Evolutionary conservation across 805 yeast species (phyloP), one percentile per base, ranked within the genome.

Genomic region (Candida fluviatilis): DNA sequence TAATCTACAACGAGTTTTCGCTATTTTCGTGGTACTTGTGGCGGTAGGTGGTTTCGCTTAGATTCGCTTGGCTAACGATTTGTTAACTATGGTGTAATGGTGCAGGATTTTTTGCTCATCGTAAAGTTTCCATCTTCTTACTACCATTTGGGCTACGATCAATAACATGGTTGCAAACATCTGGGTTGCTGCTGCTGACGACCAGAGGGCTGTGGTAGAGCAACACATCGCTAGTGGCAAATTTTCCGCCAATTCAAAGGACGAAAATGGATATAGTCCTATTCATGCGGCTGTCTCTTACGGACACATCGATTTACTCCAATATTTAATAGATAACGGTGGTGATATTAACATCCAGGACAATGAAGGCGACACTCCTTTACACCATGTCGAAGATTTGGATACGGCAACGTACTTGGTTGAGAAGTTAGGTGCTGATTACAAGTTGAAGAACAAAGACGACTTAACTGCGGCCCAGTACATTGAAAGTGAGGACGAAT

Each of bases 231-330:
- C 60, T 8, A 50, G 73, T 0, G 83, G 82, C 0, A 52, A 64
- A 4, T 69, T 66, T 46, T 71, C 80, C 2, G 76, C 96, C 3
- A 83, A 87, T 52, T 74, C 83, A 5, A 78, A 82, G 45, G 99
- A 93, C 58, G 84, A 86, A 1, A 87, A 90, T 52, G 99, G 99
- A 1, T 93, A 95, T 61, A 91, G 98, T 0, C 95, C 99, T 5
- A 73, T 93, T 10, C 99, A 93, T 58, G 99, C 99, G 0, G 98
- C 99, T 1, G 95, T 95, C 2, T 84, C 97, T 1, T 93, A 93
- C 59, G 91, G 91, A 6, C 90, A 91, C 55, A 50, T 63, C 2
- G 89, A 83, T 7, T 65, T 93, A 28, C 64, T 93, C 27, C 58
- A 64, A 40, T 75, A 73, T 45, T 66, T 88, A 33, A 58, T 84